Percentiles rank a stretch among this genome's conserved stretches.
Conservation (phyloP, 2,329 filamentous ascomycete genomes). For the Pseudocercospora crystallina region DNA sequence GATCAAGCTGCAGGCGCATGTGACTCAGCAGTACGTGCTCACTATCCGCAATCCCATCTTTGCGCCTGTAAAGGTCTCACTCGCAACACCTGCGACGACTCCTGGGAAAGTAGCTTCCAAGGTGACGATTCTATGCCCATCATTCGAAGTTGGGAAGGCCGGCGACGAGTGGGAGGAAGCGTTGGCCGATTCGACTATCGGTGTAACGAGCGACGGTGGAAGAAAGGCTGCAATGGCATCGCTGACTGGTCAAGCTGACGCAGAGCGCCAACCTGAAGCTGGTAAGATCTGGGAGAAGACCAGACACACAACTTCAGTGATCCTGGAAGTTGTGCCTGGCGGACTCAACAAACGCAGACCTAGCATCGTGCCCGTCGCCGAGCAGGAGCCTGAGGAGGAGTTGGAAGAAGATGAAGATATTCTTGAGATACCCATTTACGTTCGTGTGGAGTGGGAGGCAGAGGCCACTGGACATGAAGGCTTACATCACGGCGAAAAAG, state of each 20-base stretch:
- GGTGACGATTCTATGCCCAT: slow-evolving; percentile 89
- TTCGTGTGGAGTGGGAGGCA: slow-evolving; percentile 85
- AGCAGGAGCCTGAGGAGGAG: slow-evolving; percentile 42
- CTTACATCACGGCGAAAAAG: slow-evolving; percentile 52
- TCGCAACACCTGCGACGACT: slow-evolving; percentile 79
- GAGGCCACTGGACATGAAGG: slow-evolving; percentile 61
- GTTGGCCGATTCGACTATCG: slow-evolving; percentile 50
- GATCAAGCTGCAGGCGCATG: slow-evolving; percentile 38
- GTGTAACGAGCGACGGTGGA: slow-evolving; percentile 24
- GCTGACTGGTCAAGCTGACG: slow-evolving; percentile 42
- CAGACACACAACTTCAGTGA: slow-evolving; percentile 91
- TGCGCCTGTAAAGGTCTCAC: slow-evolving; percentile 80
- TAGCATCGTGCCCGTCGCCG: slow-evolving; percentile 32
- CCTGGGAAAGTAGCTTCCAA: slow-evolving; percentile 73
- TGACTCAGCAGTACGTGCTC: slow-evolving; percentile 74
- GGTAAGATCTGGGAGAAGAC: slow-evolving; percentile 97
- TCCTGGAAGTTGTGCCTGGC: slow-evolving; percentile 80
- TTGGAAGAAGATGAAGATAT: slow-evolving; percentile 59
- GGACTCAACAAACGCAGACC: slow-evolving; percentile 32
- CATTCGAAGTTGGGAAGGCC: slow-evolving; percentile 92
- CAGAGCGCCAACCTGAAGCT: slow-evolving; percentile 68
- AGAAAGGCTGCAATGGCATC: slow-evolving; percentile 34
- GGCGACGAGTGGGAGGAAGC: slow-evolving; percentile 88
- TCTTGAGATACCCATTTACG: slow-evolving; percentile 91
- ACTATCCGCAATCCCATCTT: slow-evolving; percentile 94